A percentile compares a stretch with the other conserved stretches of the same genome.
phyloP scores from a whole-genome alignment of 208 protist species.

The Crithidia mellificae region DNA sequence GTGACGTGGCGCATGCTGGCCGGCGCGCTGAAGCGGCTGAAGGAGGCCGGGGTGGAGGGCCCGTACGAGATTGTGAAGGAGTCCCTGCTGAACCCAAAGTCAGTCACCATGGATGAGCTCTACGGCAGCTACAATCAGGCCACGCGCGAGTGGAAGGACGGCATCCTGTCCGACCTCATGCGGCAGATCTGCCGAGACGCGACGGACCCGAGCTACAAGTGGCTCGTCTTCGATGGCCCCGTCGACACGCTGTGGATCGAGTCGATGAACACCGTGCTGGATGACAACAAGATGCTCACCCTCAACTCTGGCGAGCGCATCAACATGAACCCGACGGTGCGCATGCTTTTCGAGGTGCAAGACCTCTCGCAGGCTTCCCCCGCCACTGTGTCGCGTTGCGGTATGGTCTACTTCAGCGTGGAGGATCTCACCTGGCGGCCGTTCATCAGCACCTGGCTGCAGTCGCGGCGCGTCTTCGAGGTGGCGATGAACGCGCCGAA shows the following conservation, averaged over 20 bases:
- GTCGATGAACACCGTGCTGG: slow-evolving; percentile 99
- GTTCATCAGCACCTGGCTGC: slow-evolving; percentile 94
- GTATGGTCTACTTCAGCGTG: slow-evolving; percentile 98
- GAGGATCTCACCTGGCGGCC: slow-evolving; percentile 95
- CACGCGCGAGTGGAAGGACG: slow-evolving; percentile 98
- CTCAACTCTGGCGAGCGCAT: slow-evolving; percentile 98
- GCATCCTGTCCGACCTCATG: slow-evolving; percentile 96
- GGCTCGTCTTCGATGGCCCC: slow-evolving; percentile 98
- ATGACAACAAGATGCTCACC: slow-evolving; percentile 99
- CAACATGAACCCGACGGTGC: slow-evolving; percentile 94
- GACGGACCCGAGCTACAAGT: slow-evolving; percentile 94
- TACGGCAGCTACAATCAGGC: slow-evolving; percentile 97
- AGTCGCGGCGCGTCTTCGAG: slow-evolving; percentile 81
- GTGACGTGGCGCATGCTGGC: slow-evolving; percentile 93
- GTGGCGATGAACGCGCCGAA: slow-evolving; percentile 88
- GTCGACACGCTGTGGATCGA: slow-evolving; percentile 99
- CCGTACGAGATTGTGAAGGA: slow-evolving; percentile 88
- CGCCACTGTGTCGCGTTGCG: slow-evolving; percentile 98
- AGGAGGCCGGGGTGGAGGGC: slow-evolving; percentile 79
- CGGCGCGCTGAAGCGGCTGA: slow-evolving; percentile 77
- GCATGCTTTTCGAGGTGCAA: slow-evolving; percentile 99
- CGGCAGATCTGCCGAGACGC: slow-evolving; percentile 92
- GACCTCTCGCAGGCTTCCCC: slow-evolving; percentile 98
- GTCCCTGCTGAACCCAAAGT: slow-evolving; percentile 97
- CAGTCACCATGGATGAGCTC: slow-evolving; percentile 96